Percentiles rank a stretch among this genome's conserved stretches.
These are phyloP conservation scores for Lagerstroemia speciosa DNA, from an alignment of 345 rosid genomes.

Conservation along the genomic window DNA sequence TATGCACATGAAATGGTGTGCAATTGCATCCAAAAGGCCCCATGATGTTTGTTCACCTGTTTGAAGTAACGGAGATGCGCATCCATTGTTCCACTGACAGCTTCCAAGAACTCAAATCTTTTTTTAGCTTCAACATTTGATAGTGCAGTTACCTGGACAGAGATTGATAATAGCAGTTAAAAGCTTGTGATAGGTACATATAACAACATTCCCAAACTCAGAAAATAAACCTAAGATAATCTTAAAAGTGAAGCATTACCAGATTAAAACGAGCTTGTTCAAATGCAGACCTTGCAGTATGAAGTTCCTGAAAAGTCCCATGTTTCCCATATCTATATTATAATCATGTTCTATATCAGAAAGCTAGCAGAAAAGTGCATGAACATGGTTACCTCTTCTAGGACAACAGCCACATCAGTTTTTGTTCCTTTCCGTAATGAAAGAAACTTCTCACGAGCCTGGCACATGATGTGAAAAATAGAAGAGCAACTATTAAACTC, in stretches of 20 bases:
- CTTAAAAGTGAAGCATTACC: slow-evolving; percentile 23
- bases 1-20: background rate
- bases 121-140: slow-evolving; percentile 96
- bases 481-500: background rate
- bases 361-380: slow-evolving; percentile 4
- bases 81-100: slow-evolving; percentile 99
- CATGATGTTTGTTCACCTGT: slow-evolving; percentile 40
- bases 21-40: slow-evolving; percentile 11
- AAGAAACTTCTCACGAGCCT: slow-evolving; percentile 97
- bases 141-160: slow-evolving; percentile 67
- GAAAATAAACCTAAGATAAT: background rate
- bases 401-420: slow-evolving; percentile 52
- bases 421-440: slow-evolving; percentile 90
- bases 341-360: slow-evolving; percentile 6
- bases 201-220: background rate
- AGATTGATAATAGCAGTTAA: slow-evolving; percentile 12
- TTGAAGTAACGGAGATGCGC: slow-evolving; percentile 98
- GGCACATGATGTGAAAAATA: background rate
- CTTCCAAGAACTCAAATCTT: slow-evolving; percentile 94
- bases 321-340: background rate
- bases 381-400: slow-evolving; percentile 63
- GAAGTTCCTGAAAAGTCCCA: slow-evolving; percentile 68
- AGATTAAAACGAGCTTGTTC: slow-evolving; percentile 93
- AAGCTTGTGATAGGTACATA: background rate
- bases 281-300: slow-evolving; percentile 71